Evolutionary conservation across 495 filamentous ascomycete species (phyloP).

Genomic region (Aspergillus panamensis): DNA sequence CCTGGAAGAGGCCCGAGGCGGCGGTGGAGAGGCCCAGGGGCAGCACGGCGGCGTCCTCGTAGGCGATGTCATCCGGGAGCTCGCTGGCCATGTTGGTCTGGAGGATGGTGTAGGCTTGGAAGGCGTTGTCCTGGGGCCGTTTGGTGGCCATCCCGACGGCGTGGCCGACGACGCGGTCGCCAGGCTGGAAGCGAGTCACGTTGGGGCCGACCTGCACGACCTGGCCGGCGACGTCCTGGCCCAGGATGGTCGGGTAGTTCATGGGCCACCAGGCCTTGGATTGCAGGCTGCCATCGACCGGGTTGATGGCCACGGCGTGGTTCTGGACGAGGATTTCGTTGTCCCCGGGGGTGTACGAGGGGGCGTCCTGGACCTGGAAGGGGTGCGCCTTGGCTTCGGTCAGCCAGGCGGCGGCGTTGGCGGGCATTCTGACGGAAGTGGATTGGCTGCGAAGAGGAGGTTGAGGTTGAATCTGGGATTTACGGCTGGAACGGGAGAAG

Average conservation of each 20-base stretch:
- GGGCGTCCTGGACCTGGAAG: constrained; percentile 34
- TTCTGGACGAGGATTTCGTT: constrained; percentile 38
- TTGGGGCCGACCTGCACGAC: constrained; percentile 31
- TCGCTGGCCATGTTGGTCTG: constrained; percentile 8
- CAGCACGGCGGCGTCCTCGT: constrained; percentile 37
- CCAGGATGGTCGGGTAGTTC: constrained; percentile 33
- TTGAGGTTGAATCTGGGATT: background rate
- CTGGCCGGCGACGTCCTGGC: constrained; percentile 44
- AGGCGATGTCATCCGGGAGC: constrained; percentile 14
- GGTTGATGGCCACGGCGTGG: constrained; percentile 41
- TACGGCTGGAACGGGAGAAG: background rate
- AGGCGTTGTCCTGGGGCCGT: constrained; percentile 25
- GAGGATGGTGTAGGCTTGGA: constrained; percentile 30
- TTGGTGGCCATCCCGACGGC: constrained; percentile 16
- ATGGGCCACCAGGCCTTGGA: constrained; percentile 8
- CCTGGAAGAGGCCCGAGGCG: constrained; percentile 49
- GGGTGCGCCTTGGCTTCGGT: constrained; percentile 26
- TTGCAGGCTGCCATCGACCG: constrained; percentile 35
- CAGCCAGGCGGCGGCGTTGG: constrained; percentile 39
- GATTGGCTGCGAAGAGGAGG: background rate
- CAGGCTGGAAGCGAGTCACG: constrained; percentile 27
- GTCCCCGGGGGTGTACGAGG: constrained; percentile 27
- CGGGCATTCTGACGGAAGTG: background rate
- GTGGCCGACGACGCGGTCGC: constrained; percentile 30
- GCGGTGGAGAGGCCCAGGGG: constrained; percentile 51